Base-by-base conservation (phyloP, 2,329 filamentous ascomycete genomes). In the Sphaceloma murrayae region DNA sequence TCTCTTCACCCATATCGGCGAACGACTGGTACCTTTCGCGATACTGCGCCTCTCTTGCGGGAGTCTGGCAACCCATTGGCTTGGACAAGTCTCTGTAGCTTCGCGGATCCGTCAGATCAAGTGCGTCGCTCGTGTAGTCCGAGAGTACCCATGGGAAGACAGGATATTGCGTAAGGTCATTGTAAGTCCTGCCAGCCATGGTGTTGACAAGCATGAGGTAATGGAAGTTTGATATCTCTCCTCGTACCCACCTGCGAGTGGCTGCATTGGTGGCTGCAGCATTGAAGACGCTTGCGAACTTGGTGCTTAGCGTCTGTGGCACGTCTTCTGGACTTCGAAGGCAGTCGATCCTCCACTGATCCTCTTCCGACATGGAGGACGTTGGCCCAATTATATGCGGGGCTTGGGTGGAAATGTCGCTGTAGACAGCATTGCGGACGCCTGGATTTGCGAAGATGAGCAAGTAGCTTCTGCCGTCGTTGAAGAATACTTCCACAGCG, bases 121-220 rank as follows among this genome's bases (percentile, higher is more conserved):
- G 70, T 58, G 95, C 87, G 13, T 94, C 82, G 54, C 89, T 96
- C 0, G 83, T 89, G 59, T 98, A 98, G 58, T 98, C 89, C 0
- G 91, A 88, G 34, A 98, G 68, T 3, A 98, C 81, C 91, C 91
- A 98, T 0, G 91, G 91, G 52, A 98, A 98, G 13, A 98, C 88
- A 0, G 91, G 91, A 56, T 98, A 98, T 56, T 98, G 93, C 0
- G 91, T 98, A 13, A 98, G 70, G 58, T 98, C 91, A 58, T 98
- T 98, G 67, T 98, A 98, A 0, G 91, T 96, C 43, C 91, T 74
- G 2, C 91, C 91, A 19, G 93, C 93, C 75, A 98, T 85, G 0
- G 91, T 96, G 58, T 98, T 98, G 57, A 98, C 80, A 48, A 95
- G 79, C 89, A 98, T 98, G 26, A 98, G 74, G 58, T 98, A 98